Conservation (phyloP, 1,139 yeast species). For the Kluyveromyces sp. region DNA sequence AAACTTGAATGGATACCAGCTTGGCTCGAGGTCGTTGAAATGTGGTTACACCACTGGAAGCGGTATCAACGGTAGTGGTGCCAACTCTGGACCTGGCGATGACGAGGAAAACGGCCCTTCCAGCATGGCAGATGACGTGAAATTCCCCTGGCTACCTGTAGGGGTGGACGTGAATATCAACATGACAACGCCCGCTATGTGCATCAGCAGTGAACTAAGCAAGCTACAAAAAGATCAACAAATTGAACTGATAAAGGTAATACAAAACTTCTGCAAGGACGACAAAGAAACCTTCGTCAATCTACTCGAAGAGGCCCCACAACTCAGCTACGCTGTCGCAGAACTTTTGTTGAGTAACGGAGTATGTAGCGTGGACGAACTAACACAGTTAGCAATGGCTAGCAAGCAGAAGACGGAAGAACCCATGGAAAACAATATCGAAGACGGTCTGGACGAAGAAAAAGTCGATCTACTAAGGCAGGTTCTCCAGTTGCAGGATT, state of each 20-base stretch:
- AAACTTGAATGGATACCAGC: conserved; percentile 69
- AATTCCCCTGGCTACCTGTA: conserved; percentile 37
- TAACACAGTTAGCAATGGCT: conserved; percentile 27
- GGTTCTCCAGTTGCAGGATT: conserved; percentile 54
- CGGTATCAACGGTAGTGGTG: conserved; percentile 17
- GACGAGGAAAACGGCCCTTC: conserved; percentile 8
- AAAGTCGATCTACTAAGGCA: conserved; percentile 47
- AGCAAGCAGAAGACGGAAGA: conserved; percentile 12
- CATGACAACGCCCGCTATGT: conserved; percentile 49
- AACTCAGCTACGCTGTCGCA: conserved; percentile 71
- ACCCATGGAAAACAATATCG: conserved; percentile 8
- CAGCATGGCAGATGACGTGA: conserved; percentile 10
- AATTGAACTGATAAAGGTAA: conserved; percentile 40
- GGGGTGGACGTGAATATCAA: conserved; percentile 53
- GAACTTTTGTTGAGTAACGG: conserved; percentile 57
- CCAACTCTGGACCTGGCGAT: conserved; percentile 7
- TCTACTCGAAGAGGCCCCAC: conserved; percentile 65
- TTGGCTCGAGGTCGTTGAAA: conserved; percentile 64
- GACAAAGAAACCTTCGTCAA: conserved; percentile 59
- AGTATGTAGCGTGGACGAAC: conserved; percentile 27
- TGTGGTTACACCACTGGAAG: conserved; percentile 54
- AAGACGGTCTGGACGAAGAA: conserved; percentile 38
- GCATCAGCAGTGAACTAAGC: conserved; percentile 51
- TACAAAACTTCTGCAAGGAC: conserved; percentile 54
- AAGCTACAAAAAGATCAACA: conserved; percentile 34